Percentiles rank a stretch among this genome's conserved stretches.
These are phyloP conservation scores for Metarhizium humberi DNA, from an alignment of 2,329 filamentous ascomycete species.

Conservation along the genomic window DNA sequence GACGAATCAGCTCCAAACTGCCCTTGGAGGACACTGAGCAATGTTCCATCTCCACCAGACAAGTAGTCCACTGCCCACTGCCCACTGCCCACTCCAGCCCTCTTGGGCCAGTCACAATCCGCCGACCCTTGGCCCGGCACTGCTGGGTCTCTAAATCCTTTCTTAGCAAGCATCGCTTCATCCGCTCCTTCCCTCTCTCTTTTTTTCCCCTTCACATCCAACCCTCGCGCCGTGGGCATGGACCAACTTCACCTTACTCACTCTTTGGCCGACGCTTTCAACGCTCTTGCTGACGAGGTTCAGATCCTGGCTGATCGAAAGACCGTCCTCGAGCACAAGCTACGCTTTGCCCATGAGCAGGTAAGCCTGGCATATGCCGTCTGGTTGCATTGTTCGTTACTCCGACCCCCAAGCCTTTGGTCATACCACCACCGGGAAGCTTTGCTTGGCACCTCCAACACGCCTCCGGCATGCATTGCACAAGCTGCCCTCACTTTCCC, in stretches of 20 bases:
- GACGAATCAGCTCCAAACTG: constrained; percentile 5
- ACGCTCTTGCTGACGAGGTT: constrained; percentile 54
- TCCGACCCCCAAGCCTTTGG: too few species aligned
- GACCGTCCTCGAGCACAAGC: constrained; percentile 56
- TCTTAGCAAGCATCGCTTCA: constrained; percentile 8
- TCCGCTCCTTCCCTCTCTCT: constrained; percentile 2
- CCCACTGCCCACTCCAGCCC: not conserved
- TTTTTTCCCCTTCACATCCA: constrained; percentile 1
- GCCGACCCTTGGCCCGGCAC: not conserved
- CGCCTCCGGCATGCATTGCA: not conserved
- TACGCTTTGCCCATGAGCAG: constrained; percentile 58
- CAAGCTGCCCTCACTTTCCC: constrained; percentile 1
- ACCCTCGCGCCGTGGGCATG: constrained; percentile 20
- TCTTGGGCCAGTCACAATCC: not conserved
- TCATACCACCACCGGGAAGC: too few species aligned
- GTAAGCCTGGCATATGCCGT: constrained; percentile 29
- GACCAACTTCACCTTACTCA: constrained; percentile 35
- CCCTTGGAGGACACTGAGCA: not conserved
- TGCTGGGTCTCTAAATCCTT: not conserved
- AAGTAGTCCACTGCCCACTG: too few species aligned
- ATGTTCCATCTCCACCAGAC: too few species aligned
- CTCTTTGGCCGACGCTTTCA: constrained; percentile 55
- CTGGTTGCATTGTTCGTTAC: not conserved
- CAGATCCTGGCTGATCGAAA: constrained; percentile 55
- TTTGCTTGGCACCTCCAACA: not conserved